phyloP scores from a whole-genome alignment of 768 basidiomycete genomes.

The Polyporus arcularius region DNA sequence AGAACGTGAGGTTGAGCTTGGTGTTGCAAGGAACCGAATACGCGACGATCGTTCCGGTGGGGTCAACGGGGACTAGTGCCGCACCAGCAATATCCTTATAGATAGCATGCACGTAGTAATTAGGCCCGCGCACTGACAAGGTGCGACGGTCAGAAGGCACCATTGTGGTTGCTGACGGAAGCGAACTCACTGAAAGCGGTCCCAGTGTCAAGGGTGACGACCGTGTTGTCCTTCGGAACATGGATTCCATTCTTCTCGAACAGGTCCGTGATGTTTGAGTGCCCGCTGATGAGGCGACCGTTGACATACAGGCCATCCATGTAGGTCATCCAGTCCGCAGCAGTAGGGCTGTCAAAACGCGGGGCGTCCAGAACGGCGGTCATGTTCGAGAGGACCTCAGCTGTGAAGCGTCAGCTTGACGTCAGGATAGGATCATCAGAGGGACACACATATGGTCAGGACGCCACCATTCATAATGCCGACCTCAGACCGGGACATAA shows the following conservation, averaged over 20 bases:
- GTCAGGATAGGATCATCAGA: too few relatives aligned
- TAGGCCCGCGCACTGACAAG: slow-evolving; percentile 6
- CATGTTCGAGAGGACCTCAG: slow-evolving; percentile 11
- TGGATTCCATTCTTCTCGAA: background rate
- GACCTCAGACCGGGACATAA: slow-evolving; percentile 10
- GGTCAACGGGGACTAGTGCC: background rate
- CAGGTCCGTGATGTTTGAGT: background rate
- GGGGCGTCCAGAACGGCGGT: slow-evolving; percentile 7
- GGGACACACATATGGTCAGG: slow-evolving; percentile 14
- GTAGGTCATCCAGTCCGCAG: slow-evolving; percentile 10
- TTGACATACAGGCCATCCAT: slow-evolving; percentile 23
- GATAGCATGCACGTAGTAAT: slow-evolving; percentile 18
- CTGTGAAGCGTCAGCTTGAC: too few relatives aligned
- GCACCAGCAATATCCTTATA: slow-evolving; percentile 23
- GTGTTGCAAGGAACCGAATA: slow-evolving; percentile 24
- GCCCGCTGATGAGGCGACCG: slow-evolving; percentile 9
- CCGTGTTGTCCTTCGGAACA: background rate
- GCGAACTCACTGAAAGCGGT: slow-evolving; percentile 11
- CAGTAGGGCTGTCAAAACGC: background rate
- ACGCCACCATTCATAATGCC: slow-evolving; percentile 10
- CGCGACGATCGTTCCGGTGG: background rate
- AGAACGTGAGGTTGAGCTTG: slow-evolving; percentile 17
- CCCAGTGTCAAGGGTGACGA: slow-evolving; percentile 21
- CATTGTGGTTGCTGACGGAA: too few relatives aligned
- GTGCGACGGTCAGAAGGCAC: background rate